A percentile compares a stretch with the other conserved stretches of the same genome.
These are phyloP conservation scores for Trifolium pratense DNA, from an alignment of 306 rosid genomes.

Conservation along the genomic window DNA sequence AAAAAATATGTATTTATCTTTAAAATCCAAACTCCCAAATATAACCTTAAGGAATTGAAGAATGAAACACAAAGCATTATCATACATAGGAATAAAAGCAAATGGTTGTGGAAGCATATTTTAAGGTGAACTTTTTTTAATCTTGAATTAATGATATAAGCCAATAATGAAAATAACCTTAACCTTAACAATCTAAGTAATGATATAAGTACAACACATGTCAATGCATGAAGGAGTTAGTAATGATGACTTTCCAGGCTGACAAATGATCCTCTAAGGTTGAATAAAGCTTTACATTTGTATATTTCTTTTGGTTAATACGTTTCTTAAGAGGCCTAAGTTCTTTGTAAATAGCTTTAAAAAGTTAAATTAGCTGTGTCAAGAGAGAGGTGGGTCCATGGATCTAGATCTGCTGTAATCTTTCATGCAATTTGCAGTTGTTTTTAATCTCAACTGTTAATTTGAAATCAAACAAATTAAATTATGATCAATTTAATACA, in stretches of 20 bases:
- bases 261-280: conserved; percentile 2
- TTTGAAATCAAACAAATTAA: too few relatives aligned
- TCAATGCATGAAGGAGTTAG: background rate
- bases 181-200: background rate
- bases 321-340: background rate
- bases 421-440: too few relatives aligned
- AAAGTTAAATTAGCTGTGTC: too few relatives aligned
- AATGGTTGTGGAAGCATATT: background rate
- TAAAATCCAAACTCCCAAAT: too few relatives aligned
- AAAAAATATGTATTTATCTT: too few relatives aligned
- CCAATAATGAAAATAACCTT: conserved; percentile 15
- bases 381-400: too few relatives aligned
- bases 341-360: background rate
- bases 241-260: conserved; percentile 24
- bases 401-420: too few relatives aligned
- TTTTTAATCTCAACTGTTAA: too few relatives aligned
- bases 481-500: too few relatives aligned
- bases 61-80: conserved; percentile 27
- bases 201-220: conserved; percentile 6
- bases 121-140: background rate
- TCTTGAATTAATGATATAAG: background rate
- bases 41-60: background rate
- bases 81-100: background rate
- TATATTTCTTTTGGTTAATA: background rate
- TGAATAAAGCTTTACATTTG: conserved; percentile 6